Percentiles rank a stretch among this genome's conserved stretches.
These are phyloP conservation scores for Fusarium sp. DNA, from an alignment of 2,329 filamentous ascomycete species.

Conservation along the genomic window DNA sequence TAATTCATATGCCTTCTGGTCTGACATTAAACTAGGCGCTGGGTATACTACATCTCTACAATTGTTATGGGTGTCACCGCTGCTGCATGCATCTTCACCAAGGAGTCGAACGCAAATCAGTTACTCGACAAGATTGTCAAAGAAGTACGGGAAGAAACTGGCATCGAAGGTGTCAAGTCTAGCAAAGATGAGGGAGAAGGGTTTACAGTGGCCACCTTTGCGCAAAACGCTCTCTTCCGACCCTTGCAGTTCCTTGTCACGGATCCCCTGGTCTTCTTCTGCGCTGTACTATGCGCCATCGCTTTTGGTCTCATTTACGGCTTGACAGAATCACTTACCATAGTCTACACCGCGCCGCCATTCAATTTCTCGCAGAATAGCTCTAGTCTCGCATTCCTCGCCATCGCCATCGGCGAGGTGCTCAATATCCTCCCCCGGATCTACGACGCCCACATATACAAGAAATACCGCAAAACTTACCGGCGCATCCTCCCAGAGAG, in stretches of 20 bases:
- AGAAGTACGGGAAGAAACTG: background rate
- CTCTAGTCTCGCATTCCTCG: constrained; percentile 8
- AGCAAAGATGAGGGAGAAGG: background rate
- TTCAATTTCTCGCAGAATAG: background rate
- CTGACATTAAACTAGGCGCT: background rate
- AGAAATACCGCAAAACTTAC: constrained; percentile 7
- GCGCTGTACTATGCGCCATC: constrained; percentile 3
- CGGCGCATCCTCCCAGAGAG: constrained; percentile 1
- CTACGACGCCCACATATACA: constrained; percentile 4
- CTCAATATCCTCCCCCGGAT: background rate
- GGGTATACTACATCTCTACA: constrained; percentile 13
- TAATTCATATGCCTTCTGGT: accelerated
- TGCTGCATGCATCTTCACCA: constrained; percentile 3
- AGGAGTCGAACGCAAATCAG: constrained; percentile 4
- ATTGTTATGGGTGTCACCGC: background rate
- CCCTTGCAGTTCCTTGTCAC: constrained; percentile 9
- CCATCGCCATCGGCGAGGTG: constrained; percentile 1
- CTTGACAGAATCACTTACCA: constrained; percentile 9
- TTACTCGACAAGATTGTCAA: constrained; percentile 4
- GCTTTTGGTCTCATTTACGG: constrained; percentile 16
- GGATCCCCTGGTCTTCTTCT: constrained; percentile 4
- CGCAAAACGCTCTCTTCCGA: background rate
- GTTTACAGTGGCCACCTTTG: background rate
- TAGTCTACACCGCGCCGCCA: constrained; percentile 1
- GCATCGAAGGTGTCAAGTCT: background rate